A percentile compares a stretch with the other conserved stretches of the same genome.
These are phyloP conservation scores for Erythrophleum fordii DNA, from an alignment of 306 rosid species.

Conservation along the genomic window DNA sequence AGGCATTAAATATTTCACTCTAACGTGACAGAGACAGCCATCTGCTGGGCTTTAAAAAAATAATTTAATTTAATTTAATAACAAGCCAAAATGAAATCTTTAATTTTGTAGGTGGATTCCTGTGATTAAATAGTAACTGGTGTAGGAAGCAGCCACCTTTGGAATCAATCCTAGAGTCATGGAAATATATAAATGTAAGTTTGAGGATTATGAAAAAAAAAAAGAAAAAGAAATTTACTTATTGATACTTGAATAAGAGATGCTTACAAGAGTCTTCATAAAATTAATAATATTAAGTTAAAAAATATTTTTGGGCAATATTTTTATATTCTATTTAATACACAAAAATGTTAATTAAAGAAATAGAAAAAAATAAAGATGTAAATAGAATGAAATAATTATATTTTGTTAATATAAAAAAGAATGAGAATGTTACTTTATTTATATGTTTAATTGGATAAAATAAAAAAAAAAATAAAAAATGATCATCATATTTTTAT, in stretches of 20 bases:
- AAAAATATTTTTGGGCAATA: too few species aligned
- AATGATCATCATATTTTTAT: too few species aligned
- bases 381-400: too few species aligned
- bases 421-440: too few species aligned
- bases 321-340: too few species aligned
- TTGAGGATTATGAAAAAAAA: neutral
- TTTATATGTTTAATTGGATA: too few species aligned
- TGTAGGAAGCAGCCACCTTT: slow-evolving; percentile 8
- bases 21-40: slow-evolving; percentile 31
- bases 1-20: slow-evolving; percentile 28
- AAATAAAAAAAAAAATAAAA: too few species aligned
- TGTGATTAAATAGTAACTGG: slow-evolving; percentile 6
- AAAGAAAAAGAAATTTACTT: neutral
- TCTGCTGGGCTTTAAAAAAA: neutral
- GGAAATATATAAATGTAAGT: neutral
- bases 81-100: neutral
- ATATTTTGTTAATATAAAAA: too few species aligned
- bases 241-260: neutral
- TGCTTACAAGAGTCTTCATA: neutral
- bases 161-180: slow-evolving; percentile 15
- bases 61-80: neutral
- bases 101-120: slow-evolving; percentile 6
- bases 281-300: too few species aligned
- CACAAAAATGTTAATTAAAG: too few species aligned
- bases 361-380: too few species aligned